A percentile compares a stretch with the other conserved stretches of the same genome.
Evolutionary conservation across 495 filamentous ascomycete species (phyloP).

Genomic region (Penicillium turbatum): DNA sequence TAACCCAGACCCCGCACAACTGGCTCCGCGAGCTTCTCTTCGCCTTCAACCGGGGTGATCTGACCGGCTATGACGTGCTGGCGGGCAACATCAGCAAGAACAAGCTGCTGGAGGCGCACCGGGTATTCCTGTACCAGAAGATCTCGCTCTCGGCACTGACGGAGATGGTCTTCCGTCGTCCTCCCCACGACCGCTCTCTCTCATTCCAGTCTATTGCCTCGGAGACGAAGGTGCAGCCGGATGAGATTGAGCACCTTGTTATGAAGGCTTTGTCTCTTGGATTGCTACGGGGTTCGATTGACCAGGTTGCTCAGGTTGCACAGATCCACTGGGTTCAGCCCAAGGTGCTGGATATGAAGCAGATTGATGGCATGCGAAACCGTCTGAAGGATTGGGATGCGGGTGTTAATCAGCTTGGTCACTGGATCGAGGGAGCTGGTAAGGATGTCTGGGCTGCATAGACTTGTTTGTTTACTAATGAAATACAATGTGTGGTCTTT

Average conservation of each 20-base stretch:
- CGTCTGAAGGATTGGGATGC: conserved; percentile 89
- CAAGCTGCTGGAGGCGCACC: conserved; percentile 71
- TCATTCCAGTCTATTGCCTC: conserved; percentile 79
- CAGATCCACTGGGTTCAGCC: conserved; percentile 99
- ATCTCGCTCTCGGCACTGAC: conserved; percentile 94
- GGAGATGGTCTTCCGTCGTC: conserved; percentile 92
- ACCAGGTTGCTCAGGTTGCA: conserved; percentile 91
- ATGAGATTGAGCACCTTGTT: conserved; percentile 94
- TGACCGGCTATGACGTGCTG: conserved; percentile 78
- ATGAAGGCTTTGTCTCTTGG: conserved; percentile 98
- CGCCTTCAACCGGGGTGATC: conserved; percentile 94
- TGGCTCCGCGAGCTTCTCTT: conserved; percentile 95
- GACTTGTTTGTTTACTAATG: conserved; percentile 24
- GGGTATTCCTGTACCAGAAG: conserved; percentile 87
- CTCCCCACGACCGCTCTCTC: conserved; percentile 92
- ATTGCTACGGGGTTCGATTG: conserved; percentile 84
- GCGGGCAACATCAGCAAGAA: conserved; percentile 72
- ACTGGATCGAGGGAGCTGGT: conserved; percentile 87
- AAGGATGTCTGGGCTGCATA: conserved; percentile 89
- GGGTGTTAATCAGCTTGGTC: conserved; percentile 88
- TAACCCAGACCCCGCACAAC: conserved; percentile 58
- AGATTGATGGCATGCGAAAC: conserved; percentile 90
- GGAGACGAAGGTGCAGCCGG: conserved; percentile 85
- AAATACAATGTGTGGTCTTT: conserved; percentile 24
- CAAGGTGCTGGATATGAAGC: conserved; percentile 90